These are phyloP conservation scores for Reutealis trisperma DNA, from an alignment of 345 rosid species.

Conservation along the genomic window DNA sequence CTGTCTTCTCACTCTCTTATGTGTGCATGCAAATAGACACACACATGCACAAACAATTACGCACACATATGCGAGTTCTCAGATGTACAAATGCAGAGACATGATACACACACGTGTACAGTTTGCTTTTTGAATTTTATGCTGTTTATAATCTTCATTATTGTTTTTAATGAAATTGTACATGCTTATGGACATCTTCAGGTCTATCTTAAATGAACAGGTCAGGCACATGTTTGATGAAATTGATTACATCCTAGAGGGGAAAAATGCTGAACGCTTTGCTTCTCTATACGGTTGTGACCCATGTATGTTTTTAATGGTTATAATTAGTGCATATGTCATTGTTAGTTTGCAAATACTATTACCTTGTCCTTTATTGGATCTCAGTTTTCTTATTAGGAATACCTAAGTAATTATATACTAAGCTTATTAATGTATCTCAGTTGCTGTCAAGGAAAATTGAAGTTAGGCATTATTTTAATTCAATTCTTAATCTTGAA, in stretches of 20 bases:
- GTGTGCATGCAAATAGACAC: background rate
- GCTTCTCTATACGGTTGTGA: slow-evolving; percentile 67
- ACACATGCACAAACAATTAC: background rate
- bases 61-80: too few species aligned
- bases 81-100: too few species aligned
- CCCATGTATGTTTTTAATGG: slow-evolving; percentile 47
- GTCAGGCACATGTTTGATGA: slow-evolving; percentile 99
- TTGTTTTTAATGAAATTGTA: slow-evolving; percentile 23
- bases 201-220: slow-evolving; percentile 67
- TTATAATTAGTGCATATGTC: background rate
- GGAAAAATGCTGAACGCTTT: slow-evolving; percentile 92
- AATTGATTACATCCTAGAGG: slow-evolving; percentile 85
- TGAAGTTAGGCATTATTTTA: too few species aligned
- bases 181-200: slow-evolving; percentile 48
- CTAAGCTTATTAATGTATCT: background rate
- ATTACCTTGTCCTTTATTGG: background rate
- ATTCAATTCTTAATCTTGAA: too few species aligned
- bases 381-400: background rate
- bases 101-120: background rate
- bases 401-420: background rate
- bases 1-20: background rate
- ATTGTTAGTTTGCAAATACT: background rate
- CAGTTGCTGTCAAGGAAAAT: background rate
- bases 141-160: slow-evolving; percentile 9
- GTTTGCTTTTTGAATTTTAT: background rate